Evolutionary conservation across 2,329 filamentous ascomycete species (phyloP).

Genomic region (Penicillium glabrum): DNA sequence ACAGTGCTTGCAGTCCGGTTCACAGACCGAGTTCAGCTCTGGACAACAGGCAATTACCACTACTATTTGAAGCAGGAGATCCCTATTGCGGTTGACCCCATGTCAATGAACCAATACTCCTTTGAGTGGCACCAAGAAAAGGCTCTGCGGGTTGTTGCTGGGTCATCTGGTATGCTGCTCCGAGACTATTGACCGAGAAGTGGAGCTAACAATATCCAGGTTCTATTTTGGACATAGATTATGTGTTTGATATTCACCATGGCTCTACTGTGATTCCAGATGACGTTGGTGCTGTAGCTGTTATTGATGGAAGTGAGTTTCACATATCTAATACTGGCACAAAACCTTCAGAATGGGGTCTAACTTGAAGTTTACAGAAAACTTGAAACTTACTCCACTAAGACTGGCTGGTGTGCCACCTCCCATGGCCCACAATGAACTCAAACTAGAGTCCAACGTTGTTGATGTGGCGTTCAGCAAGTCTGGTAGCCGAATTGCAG

Average conservation of each 20-base stretch:
- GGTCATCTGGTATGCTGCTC: slow-evolving; percentile 45
- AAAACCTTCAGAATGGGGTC: not conserved
- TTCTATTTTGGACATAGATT: slow-evolving; percentile 51
- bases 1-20: slow-evolving; percentile 83
- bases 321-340: not conserved
- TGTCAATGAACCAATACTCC: slow-evolving; percentile 24
- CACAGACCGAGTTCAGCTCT: slow-evolving; percentile 76
- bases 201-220: not conserved
- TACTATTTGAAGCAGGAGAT: slow-evolving; percentile 97
- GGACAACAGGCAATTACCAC: slow-evolving; percentile 97
- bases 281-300: slow-evolving; percentile 76
- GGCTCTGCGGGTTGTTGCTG: slow-evolving; percentile 65
- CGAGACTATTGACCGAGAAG: slow-evolving; percentile 8
- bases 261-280: slow-evolving; percentile 69
- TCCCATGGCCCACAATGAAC: slow-evolving; percentile 82
- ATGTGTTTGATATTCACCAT: slow-evolving; percentile 65
- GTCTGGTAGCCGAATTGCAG: slow-evolving; percentile 65
- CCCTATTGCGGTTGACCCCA: slow-evolving; percentile 37
- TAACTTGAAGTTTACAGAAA: slow-evolving; percentile 39
- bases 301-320: slow-evolving; percentile 72
- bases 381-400: slow-evolving; percentile 81
- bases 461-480: slow-evolving; percentile 74
- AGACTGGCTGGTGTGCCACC: slow-evolving; percentile 83
- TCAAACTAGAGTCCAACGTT: slow-evolving; percentile 62
- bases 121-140: slow-evolving; percentile 82